phyloP scores from a whole-genome alignment of 441 rosid genomes.

The Gossypium aridum region DNA sequence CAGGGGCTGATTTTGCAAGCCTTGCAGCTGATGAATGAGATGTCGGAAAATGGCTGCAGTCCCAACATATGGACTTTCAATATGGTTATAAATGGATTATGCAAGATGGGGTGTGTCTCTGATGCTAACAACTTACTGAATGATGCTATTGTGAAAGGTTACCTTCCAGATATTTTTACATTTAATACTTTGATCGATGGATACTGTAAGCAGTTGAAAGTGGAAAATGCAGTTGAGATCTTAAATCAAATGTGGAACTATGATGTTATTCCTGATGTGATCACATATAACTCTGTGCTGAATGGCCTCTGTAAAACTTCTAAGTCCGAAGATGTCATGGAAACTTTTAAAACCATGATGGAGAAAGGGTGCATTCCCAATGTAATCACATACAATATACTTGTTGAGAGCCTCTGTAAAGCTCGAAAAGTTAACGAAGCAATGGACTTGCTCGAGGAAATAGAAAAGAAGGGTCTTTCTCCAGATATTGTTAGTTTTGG shows the following conservation, averaged over 20 bases:
- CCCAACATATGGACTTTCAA: conserved; percentile 83
- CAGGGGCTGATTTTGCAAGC: conserved; percentile 79
- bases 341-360: conserved; percentile 55
- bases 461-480: conserved; percentile 43
- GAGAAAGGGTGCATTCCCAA: conserved; percentile 76
- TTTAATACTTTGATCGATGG: conserved; percentile 90
- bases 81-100: conserved; percentile 68
- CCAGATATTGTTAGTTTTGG: conserved; percentile 66
- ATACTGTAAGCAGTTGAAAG: conserved; percentile 64
- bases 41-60: conserved; percentile 53
- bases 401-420: conserved; percentile 83
- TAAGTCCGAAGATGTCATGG: conserved; percentile 75
- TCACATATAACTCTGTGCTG: conserved; percentile 82
- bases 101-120: conserved; percentile 89
- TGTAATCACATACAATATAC: conserved; percentile 66
- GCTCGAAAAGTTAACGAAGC: conserved; percentile 60
- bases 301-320: conserved; percentile 86
- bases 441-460: conserved; percentile 50
- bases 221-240: conserved; percentile 65
- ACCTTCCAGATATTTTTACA: conserved; percentile 72
- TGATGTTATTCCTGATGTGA: conserved; percentile 70
- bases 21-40: conserved; percentile 61
- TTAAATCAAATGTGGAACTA: conserved; percentile 57
- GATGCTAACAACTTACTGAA: conserved; percentile 69
- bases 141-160: conserved; percentile 65